These are phyloP conservation scores for Hericium erinaceus DNA, from an alignment of 768 basidiomycete genomes.

Conservation along the genomic window DNA sequence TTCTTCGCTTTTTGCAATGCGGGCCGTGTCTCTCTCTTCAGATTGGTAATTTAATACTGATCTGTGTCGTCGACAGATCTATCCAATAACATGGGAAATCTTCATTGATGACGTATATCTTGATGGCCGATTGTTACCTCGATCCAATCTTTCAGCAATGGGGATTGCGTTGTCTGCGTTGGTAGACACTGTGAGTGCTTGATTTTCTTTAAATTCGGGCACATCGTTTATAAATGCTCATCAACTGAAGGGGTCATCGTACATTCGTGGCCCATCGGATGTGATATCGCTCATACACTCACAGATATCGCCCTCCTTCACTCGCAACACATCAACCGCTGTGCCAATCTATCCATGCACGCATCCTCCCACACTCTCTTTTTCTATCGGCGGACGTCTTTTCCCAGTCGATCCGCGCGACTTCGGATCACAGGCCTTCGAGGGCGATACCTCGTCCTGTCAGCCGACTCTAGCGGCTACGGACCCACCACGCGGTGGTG, in stretches of 20 bases:
- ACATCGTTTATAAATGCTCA: neutral
- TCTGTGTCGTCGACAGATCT: slow-evolving; percentile 2
- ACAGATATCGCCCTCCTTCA: too few species aligned
- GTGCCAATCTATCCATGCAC: slow-evolving; percentile 42
- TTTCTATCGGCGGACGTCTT: slow-evolving; percentile 55
- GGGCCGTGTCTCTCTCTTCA: too few species aligned
- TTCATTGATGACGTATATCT: slow-evolving; percentile 63
- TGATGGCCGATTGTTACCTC: slow-evolving; percentile 51
- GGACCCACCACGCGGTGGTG: slow-evolving; percentile 39
- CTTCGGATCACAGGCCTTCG: slow-evolving; percentile 38
- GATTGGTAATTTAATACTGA: too few species aligned
- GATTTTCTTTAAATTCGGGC: neutral
- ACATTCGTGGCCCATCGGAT: slow-evolving; percentile 67
- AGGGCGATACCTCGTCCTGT: slow-evolving; percentile 27
- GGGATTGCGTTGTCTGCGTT: slow-evolving; percentile 51
- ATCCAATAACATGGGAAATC: slow-evolving; percentile 50
- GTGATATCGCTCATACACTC: slow-evolving; percentile 39
- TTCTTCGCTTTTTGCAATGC: too few species aligned
- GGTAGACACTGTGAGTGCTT: slow-evolving; percentile 53
- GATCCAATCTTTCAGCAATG: slow-evolving; percentile 39
- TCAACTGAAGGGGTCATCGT: slow-evolving; percentile 54
- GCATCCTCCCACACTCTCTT: slow-evolving; percentile 52
- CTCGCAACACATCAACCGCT: slow-evolving; percentile 26
- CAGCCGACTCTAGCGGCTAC: slow-evolving; percentile 47
- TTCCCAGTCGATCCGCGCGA: slow-evolving; percentile 76